A percentile compares a stretch with the other conserved stretches of the same genome.
phyloP scores from a whole-genome alignment of 164 flowering plant species.

The Litsea cubeba region DNA sequence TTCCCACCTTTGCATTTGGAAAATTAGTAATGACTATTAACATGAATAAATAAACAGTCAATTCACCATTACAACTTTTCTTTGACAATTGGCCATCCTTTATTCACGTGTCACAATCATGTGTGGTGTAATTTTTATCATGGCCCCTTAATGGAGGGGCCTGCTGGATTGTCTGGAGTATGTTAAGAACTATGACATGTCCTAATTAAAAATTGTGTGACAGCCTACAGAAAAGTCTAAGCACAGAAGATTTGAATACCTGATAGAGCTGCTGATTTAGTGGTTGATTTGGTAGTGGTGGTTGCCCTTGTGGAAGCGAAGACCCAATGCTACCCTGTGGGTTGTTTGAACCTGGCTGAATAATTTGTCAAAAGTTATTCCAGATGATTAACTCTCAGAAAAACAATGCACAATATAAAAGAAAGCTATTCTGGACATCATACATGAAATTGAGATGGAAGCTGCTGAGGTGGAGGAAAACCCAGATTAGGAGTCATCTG shows the following conservation, averaged over 20 bases:
- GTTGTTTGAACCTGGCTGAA: constrained; percentile 49
- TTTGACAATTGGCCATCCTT: too few relatives aligned
- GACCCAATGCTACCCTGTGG: constrained; percentile 45
- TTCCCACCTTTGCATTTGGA: too few relatives aligned
- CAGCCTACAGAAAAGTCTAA: background rate
- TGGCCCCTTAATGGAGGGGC: background rate
- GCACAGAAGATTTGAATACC: constrained; percentile 33
- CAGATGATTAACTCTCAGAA: background rate
- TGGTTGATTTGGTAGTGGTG: constrained; percentile 44
- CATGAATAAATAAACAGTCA: too few relatives aligned
- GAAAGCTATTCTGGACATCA: constrained; percentile 15
- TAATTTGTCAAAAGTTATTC: constrained; percentile 1
- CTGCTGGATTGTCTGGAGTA: background rate
- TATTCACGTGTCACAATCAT: too few relatives aligned
- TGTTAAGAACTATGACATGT: too few relatives aligned
- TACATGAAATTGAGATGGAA: constrained; percentile 78
- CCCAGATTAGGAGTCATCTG: constrained; percentile 59
- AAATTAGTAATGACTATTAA: too few relatives aligned
- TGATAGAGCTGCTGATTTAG: constrained; percentile 60
- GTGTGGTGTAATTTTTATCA: background rate
- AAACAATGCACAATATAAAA: background rate
- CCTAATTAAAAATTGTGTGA: too few relatives aligned
- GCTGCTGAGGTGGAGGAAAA: constrained; percentile 60
- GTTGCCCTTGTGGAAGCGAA: constrained; percentile 60
- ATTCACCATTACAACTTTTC: too few relatives aligned